These are phyloP conservation scores for Acacia crassicarpa DNA, from an alignment of 306 rosid species.

Conservation along the genomic window DNA sequence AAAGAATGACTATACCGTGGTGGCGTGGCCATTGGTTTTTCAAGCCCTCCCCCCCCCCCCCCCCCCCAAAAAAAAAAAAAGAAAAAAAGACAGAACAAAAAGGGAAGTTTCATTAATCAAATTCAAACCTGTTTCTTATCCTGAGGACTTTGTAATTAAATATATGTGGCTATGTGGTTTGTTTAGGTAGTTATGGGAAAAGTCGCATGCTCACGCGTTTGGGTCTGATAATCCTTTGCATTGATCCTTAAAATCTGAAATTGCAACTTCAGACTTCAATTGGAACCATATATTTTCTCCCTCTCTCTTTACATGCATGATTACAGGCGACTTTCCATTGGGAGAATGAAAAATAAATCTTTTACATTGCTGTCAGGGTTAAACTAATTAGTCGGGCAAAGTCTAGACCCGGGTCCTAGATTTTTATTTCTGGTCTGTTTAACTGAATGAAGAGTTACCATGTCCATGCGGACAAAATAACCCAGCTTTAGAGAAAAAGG, in stretches of 20 bases:
- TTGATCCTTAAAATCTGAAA: not conserved
- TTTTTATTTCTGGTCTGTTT: not conserved
- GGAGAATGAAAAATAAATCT: not conserved
- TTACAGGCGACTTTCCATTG: not conserved
- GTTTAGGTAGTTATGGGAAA: not conserved
- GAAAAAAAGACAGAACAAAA: no score
- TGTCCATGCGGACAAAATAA: not conserved
- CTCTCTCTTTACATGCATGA: not conserved
- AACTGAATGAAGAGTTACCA: conserved; percentile 1
- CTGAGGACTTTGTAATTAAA: not conserved
- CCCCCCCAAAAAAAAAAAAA: not conserved
- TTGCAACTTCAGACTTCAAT: not conserved
- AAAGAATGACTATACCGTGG: not conserved
- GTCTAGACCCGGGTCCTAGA: not conserved
- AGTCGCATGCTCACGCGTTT: not conserved
- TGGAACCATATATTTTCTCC: not conserved
- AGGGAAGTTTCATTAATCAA: not conserved
- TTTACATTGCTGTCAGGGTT: not conserved
- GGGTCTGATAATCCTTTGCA: not conserved
- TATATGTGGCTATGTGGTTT: not conserved
- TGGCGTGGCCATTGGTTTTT: not conserved
- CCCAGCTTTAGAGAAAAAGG: conserved; percentile 2
- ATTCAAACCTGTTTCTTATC: not conserved
- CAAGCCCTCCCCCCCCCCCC: not conserved
- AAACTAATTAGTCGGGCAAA: not conserved